Evolutionary conservation across 2,329 filamentous ascomycete genomes (phyloP), one percentile per base, ranked within the genome.

Genomic region (Sordariomycetes sp.): DNA sequence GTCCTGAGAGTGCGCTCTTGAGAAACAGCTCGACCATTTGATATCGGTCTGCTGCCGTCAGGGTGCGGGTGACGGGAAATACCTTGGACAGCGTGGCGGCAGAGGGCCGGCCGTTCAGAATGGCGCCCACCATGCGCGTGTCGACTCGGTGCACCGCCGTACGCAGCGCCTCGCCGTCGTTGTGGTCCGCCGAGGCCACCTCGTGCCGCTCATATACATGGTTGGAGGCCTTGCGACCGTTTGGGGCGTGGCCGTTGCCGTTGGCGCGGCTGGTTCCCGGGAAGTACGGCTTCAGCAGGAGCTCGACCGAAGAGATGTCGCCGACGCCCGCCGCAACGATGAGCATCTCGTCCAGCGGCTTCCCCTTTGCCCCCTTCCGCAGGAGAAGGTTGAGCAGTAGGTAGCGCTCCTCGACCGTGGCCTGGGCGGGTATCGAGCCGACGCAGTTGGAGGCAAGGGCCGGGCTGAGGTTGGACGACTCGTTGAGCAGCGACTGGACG

Each of bases 111-210:
- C 54, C 60, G 3, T 56, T 49, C 8, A 77, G 51, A 4, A 77
- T 64, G 19, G 53, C 50, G 24, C 59, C 55, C 2, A 64, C 58
- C 48, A 75, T 64, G 2, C 54, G 42, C 3, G 57, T 38, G 36
- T 73, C 62, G 6, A 56, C 61, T 21, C 60, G 59, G 23, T 63
- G 50, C 1, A 75, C 59, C 0, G 72, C 69, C 8, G 63, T 57
- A 19, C 63, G 58, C 19, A 77, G 49, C 0, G 71, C 71, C 36
- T 70, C 49, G 1, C 70, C 71, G 4, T 61, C 61, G 32, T 66
- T 66, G 39, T 72, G 55, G 37, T 75, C 64, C 3, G 68, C 64
- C 3, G 71, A 72, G 6, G 72, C 71, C 6, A 63, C 58, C 14
- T 63, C 63, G 37, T 74, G 70, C 21, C 59, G 56, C 27, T 62